phyloP scores from a whole-genome alignment of 345 rosid genomes.

The Salix suchowensis region DNA sequence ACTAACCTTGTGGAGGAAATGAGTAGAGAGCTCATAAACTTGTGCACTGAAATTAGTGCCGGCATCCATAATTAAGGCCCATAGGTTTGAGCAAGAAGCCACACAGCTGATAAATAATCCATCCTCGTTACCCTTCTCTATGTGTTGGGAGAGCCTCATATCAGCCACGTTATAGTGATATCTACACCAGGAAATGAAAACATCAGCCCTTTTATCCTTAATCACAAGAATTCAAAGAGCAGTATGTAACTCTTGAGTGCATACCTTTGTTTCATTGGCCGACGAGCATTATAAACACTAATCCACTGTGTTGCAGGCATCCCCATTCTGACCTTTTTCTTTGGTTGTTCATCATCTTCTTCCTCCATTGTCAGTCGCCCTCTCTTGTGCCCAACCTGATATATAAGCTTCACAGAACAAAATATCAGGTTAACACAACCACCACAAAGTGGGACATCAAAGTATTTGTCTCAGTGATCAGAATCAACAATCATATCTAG shows the following conservation, averaged over 20 bases:
- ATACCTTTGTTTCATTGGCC: slow-evolving; percentile 95
- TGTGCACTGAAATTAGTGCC: slow-evolving; percentile 81
- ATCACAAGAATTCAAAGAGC: slow-evolving; percentile 8
- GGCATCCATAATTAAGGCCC: slow-evolving; percentile 98
- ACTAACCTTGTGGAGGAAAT: slow-evolving; percentile 83
- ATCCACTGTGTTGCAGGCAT: slow-evolving; percentile 99
- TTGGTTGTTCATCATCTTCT: slow-evolving; percentile 90
- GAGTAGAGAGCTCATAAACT: slow-evolving; percentile 75
- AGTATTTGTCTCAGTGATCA: not conserved
- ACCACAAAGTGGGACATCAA: not conserved
- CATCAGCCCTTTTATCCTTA: slow-evolving; percentile 8
- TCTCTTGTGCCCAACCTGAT: slow-evolving; percentile 95
- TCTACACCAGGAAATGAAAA: slow-evolving; percentile 36
- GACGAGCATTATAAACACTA: slow-evolving; percentile 88
- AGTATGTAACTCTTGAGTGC: slow-evolving; percentile 5
- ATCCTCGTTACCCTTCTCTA: slow-evolving; percentile 84
- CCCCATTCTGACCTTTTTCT: slow-evolving; percentile 91
- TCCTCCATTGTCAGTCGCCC: slow-evolving; percentile 82
- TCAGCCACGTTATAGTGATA: slow-evolving; percentile 96
- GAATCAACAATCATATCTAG: not conserved
- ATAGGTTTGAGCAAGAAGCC: slow-evolving; percentile 81
- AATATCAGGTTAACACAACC: slow-evolving; percentile 11
- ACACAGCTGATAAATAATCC: slow-evolving; percentile 87
- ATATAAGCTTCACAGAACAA: slow-evolving; percentile 62
- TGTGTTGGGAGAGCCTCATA: slow-evolving; percentile 67